Conservation (phyloP, 1,139 yeast species). For the Candida sanyaensis region DNA sequence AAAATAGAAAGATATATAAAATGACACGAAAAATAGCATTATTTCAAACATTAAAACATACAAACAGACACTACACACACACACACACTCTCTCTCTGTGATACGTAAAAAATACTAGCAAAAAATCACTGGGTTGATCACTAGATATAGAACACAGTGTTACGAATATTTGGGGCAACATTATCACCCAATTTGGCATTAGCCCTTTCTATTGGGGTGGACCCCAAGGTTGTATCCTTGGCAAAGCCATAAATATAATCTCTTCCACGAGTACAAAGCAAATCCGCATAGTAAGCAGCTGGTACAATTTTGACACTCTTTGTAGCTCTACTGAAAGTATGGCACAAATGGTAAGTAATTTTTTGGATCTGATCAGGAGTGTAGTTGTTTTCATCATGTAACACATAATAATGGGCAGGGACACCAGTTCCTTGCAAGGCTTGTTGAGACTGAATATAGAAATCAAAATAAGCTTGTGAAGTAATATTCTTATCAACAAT, state of each 20-base stretch:
- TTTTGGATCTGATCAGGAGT: conserved; percentile 14
- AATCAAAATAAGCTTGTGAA: conserved; percentile 15
- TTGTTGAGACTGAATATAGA: conserved; percentile 17
- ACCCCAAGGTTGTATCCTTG: conserved; percentile 2
- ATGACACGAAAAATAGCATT: background rate
- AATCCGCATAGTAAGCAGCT: conserved; percentile 17
- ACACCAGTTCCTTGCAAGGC: conserved; percentile 17
- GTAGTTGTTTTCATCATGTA: conserved; percentile 16
- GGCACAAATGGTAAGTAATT: conserved; percentile 15
- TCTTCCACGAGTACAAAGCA: conserved; percentile 16
- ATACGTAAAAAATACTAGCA: background rate
- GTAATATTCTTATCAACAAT: conserved; percentile 14
- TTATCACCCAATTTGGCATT: conserved; percentile 10
- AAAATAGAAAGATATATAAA: too few species aligned
- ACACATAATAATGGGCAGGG: conserved; percentile 17
- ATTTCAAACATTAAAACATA: background rate
- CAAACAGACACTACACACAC: background rate
- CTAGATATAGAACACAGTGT: conserved; percentile 15
- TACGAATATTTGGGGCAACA: conserved; percentile 10
- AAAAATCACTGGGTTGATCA: background rate
- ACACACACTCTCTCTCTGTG: background rate
- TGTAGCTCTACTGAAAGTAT: conserved; percentile 17
- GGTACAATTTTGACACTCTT: conserved; percentile 16
- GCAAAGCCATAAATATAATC: conserved; percentile 11
- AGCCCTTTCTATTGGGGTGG: conserved; percentile 9